Evolutionary conservation across 2,329 filamentous ascomycete species (phyloP).

Genomic region (Lecanicillium sp.): DNA sequence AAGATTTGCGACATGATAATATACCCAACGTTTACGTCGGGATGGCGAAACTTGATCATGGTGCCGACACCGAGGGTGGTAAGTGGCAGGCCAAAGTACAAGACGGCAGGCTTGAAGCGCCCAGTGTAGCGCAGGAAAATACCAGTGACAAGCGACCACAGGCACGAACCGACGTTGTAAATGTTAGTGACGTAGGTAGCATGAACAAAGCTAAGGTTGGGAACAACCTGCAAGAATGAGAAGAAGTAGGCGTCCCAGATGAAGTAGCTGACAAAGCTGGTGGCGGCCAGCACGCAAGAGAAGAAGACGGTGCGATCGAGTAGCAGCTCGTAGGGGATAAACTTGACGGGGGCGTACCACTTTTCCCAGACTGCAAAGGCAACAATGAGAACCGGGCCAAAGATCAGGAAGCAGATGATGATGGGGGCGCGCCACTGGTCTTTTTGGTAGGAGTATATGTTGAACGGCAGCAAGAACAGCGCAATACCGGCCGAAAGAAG

Average conservation of each 20-base stretch:
- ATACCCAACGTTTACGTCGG: slow-evolving; percentile 40
- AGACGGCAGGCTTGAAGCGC: slow-evolving; percentile 41
- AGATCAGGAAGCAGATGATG: slow-evolving; percentile 42
- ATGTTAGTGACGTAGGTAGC: slow-evolving; percentile 35
- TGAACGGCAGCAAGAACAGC: slow-evolving; percentile 52
- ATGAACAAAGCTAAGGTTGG: slow-evolving; percentile 32
- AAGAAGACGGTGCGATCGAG: slow-evolving; percentile 34
- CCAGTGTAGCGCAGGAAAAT: slow-evolving; percentile 34
- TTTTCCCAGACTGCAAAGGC: slow-evolving; percentile 45
- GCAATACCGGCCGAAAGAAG: slow-evolving; percentile 42
- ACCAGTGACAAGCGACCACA: slow-evolving; percentile 36
- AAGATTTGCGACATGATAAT: slow-evolving; percentile 53
- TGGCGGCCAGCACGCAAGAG: slow-evolving; percentile 25
- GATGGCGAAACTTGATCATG: slow-evolving; percentile 50
- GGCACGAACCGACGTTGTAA: slow-evolving; percentile 34
- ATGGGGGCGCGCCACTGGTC: slow-evolving; percentile 35
- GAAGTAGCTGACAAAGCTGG: slow-evolving; percentile 31
- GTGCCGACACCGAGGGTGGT: slow-evolving; percentile 39
- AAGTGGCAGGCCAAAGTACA: slow-evolving; percentile 43
- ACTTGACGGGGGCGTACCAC: slow-evolving; percentile 41
- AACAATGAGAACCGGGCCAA: slow-evolving; percentile 47
- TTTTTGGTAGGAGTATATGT: slow-evolving; percentile 30
- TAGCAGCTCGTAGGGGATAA: slow-evolving; percentile 42
- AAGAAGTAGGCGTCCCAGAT: slow-evolving; percentile 34
- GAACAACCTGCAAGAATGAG: slow-evolving; percentile 40